These are phyloP conservation scores for Colletotrichum siamense DNA, from an alignment of 2,329 filamentous ascomycete genomes.

Conservation along the genomic window DNA sequence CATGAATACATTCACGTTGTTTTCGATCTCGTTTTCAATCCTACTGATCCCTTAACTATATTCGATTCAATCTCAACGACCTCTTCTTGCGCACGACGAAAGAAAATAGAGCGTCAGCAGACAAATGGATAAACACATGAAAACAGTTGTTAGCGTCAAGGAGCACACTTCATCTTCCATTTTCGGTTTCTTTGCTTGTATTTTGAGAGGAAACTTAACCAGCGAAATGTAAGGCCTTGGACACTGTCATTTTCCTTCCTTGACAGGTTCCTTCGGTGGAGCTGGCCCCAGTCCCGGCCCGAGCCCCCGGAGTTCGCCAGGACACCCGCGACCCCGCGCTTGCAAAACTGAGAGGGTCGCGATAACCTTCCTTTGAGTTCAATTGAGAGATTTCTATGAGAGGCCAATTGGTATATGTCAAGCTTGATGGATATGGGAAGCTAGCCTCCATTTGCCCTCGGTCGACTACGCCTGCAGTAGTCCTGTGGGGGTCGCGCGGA, in stretches of 20 bases:
- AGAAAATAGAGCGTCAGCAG: too few relatives aligned
- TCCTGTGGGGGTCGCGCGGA: background rate
- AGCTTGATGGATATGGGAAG: background rate
- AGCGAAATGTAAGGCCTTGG: too few relatives aligned
- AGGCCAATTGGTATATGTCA: fast-evolving
- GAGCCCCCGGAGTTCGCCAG: background rate
- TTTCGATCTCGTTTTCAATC: background rate
- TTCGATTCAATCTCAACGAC: too few relatives aligned
- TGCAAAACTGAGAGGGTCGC: background rate
- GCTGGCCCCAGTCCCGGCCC: background rate
- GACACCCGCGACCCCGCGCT: background rate
- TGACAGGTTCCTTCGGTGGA: background rate
- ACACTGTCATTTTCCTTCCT: too few relatives aligned
- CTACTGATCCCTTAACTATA: too few relatives aligned
- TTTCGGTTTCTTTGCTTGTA: too few relatives aligned
- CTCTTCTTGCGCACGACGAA: too few relatives aligned
- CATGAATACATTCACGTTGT: background rate
- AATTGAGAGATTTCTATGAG: background rate
- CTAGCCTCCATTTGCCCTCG: background rate
- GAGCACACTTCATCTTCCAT: too few relatives aligned
- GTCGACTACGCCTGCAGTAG: background rate
- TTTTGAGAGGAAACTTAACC: too few relatives aligned
- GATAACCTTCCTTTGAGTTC: background rate
- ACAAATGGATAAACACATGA: too few relatives aligned
- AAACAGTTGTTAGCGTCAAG: too few relatives aligned